Evolutionary conservation across 768 basidiomycete genomes (phyloP), one percentile per base, ranked within the genome.

Genomic region (Gyrodon lividus): DNA sequence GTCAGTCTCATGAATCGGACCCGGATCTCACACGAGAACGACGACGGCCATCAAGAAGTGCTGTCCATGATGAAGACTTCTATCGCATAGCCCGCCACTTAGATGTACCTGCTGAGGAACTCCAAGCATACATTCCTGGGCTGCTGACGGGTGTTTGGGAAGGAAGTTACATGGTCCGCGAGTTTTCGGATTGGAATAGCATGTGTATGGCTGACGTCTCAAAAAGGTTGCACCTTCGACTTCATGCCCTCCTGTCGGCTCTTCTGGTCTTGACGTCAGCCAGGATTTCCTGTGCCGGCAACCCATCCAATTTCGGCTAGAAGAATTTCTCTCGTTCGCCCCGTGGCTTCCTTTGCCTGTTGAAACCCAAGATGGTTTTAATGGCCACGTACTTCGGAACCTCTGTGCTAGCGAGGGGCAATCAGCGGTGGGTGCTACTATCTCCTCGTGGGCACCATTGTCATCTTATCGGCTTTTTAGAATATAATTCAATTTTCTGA

Each of bases 101-200:
- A 45, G 38, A 51, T 10, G 43, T 51, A 35, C 56, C 52, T 22
- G 37, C 48, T 51, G 60, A 62, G 54, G 63, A 65, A 50, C 59
- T 55, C n/a, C 60, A 62, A 43, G 56, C 63, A 22, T 74, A 73
- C 57, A 59, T 69, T 58, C 74, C 76, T 34, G 80, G 79, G 16
- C 63, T 72, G 30, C 70, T 85, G 48, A 70, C 78, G 24, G 83
- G 82, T 3, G 60, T 77, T 52, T 86, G 84, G 84, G 77, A 84
- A 66, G 84, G 84, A 1, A 72, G 70, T 42, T 80, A 76, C 61
- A 80, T 80, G 79, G 84, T 83, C 57, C 61, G 71, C 61, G 42
- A 50, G 38, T 56, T 55, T 34, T 66, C 13, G 42, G 38, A 58
- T 62, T 58, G 37, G 46, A 42, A 41, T 47, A 41, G 40, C 43